Percentiles rank a stretch among this genome's conserved stretches.
These are phyloP conservation scores for Aegilops sharonensis DNA, from an alignment of 176 grass and related monocot genomes.

Conservation along the genomic window DNA sequence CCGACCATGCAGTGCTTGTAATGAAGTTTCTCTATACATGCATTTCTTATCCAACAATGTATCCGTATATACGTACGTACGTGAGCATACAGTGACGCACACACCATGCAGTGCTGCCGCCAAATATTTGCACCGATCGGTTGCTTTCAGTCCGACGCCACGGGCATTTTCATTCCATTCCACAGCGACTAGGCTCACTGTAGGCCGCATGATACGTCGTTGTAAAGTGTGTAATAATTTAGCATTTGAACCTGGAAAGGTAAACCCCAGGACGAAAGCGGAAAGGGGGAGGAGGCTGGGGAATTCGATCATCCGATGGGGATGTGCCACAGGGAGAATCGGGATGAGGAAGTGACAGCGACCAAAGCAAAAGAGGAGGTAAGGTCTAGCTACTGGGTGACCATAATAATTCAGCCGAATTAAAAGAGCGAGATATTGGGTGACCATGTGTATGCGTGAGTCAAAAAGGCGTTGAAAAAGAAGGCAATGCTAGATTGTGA, in stretches of 20 bases:
- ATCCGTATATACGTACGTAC: neutral
- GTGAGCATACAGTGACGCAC: neutral
- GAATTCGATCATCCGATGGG: neutral
- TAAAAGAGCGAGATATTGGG: neutral
- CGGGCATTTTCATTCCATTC: neutral
- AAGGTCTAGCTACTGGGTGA: neutral
- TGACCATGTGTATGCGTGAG: conserved; percentile 15
- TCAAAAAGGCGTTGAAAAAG: conserved; percentile 31
- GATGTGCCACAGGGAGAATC: conserved; percentile 24
- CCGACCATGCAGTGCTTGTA: no score
- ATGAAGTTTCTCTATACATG: neutral
- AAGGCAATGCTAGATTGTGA: conserved; percentile 3
- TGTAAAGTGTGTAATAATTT: conserved; percentile 29
- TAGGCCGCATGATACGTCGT: conserved; percentile 13
- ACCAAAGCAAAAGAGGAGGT: conserved; percentile 25
- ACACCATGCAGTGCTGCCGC: neutral
- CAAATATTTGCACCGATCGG: neutral
- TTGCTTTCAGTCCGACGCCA: conserved; percentile 36
- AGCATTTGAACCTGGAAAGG: conserved; percentile 45
- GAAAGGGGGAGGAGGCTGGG: neutral
- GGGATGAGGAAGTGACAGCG: conserved; percentile 22
- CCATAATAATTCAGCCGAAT: neutral
- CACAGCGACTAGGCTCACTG: neutral
- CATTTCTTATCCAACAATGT: conserved; percentile 16
- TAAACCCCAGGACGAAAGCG: neutral